Base-by-base conservation (phyloP, 1,284 basidiomycete species). In the Leucoagaricus sp. region DNA sequence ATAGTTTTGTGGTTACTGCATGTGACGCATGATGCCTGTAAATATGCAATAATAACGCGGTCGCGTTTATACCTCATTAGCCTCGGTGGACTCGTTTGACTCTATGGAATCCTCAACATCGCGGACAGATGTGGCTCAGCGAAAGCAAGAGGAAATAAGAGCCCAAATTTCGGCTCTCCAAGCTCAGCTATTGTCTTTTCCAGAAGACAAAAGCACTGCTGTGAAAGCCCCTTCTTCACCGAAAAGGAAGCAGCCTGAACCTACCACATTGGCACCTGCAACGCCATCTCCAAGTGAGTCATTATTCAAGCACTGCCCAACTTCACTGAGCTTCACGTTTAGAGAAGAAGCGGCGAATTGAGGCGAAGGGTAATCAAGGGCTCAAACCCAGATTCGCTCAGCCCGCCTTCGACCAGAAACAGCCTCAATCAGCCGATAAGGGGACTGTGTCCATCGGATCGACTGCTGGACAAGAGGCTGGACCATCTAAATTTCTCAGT, bases 211-310 rank as follows among this genome's bases (percentile, higher is more conserved):
- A 26, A 21, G 17, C n/a, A 52, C 55, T 15, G 46, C 49, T 31
- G 45, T 58, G 28, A 19, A 49, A 19, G 49, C 57, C 31, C 71
- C 72, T 19, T 60, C 66, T 6, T 80, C 83, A 6, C 80, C 82
- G 12, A 57, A 57, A 28, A 73, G 82, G 58, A 84, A 78, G 65
- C 70, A 74, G 47, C 61, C 68, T 13, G 73, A 75, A 21, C 61
- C 71, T 7, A 69, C 69, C 1, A 64, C 83, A 6, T 69, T 91
- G 3, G 87, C 79, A 1, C 87, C 87, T 23, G 71, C 81, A 0
- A 89, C 88, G 2, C 89, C 88, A 15, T 88, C 88, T 44, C 85
- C 85, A 2, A 87, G 88, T 89, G 61, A 67, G 82, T 69, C 13
- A 21, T 26, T 45, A 58, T 9, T 12, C 1, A 40, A 19, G 13